Base-by-base conservation (phyloP, 139 green algal genomes). In the Micromonas pusilla region DNA sequence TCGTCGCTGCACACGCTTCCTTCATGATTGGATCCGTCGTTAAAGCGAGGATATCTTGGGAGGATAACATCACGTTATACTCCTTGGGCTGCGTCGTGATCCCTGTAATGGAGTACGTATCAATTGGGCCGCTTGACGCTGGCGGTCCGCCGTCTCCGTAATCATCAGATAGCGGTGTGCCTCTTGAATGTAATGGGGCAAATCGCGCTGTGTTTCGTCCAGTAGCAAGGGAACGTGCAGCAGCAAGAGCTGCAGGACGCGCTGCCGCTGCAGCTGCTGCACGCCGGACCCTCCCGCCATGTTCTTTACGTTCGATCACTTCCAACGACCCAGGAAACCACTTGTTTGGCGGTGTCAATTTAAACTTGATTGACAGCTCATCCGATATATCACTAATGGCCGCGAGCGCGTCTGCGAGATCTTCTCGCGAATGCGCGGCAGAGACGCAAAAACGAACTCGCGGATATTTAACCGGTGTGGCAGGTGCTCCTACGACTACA, bases 401-500 rank as follows among this genome's bases (percentile, higher is more conserved):
- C 36, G 57, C 25, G 1, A 98, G 67, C 0, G 91, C 94, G 63
- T 91, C 91, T 65, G 98, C 90, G 45, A 99, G 85, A 76, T 99
- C 95, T 34, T 92, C 86, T 19, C 80, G 80, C 0, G 84, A 91
- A 88, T 99, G 96, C 4, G 91, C 85, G 0, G 96, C 96, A 21
- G 85, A 93, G 80, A 99, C 94, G 90, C 96, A 99, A 13, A 99
- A 83, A 33, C 96, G 86, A 21, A 88, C 87, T 53, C 96, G 88
- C 0, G 85, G 83, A 23, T 90, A 88, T 34, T 97, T 85, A 76
- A 98, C 84, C 9, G 94, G 87, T 4, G 92, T 97, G 45, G 96
- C 96, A 0, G 96, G 96, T 77, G 98, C 97, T 57, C 95, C 96
- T 2, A 99, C 96, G 3, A 99, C 93, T 28, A 98, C 95, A 16